Percentiles rank a stretch among this genome's conserved stretches.
Conservation (phyloP, 805 yeast species). For the Starmerella scarabaei region DNA sequence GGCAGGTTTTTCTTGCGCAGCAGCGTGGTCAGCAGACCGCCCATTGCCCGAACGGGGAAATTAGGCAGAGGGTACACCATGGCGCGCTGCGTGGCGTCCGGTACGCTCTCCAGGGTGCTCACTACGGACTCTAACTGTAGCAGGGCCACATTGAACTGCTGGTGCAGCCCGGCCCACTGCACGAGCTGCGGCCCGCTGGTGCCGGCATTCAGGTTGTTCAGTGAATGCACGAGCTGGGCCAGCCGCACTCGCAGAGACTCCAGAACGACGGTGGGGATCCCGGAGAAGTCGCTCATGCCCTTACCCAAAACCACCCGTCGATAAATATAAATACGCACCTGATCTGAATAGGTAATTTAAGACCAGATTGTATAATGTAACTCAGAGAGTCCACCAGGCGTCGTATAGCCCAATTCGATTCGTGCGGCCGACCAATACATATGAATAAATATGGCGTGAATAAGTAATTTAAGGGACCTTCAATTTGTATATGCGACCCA, state of each 20-base stretch:
- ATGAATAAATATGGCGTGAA: too few relatives aligned
- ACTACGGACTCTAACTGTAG: conserved; percentile 77
- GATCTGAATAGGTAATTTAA: neutral
- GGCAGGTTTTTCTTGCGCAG: conserved; percentile 80
- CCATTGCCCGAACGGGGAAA: conserved; percentile 77
- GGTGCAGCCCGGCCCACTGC: conserved; percentile 57
- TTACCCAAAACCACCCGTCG: too few relatives aligned
- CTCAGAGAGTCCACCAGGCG: too few relatives aligned
- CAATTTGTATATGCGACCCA: too few relatives aligned
- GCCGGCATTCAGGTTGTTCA: conserved; percentile 43
- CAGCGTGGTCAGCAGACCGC: conserved; percentile 68
- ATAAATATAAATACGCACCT: too few relatives aligned
- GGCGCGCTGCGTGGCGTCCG: conserved; percentile 46
- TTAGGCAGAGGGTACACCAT: conserved; percentile 73
- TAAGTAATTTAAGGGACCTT: too few relatives aligned
- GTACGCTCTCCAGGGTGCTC: conserved; percentile 47
- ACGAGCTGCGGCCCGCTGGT: conserved; percentile 36
- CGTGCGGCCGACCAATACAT: too few relatives aligned
- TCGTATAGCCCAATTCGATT: too few relatives aligned
- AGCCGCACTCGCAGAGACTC: conserved; percentile 20
- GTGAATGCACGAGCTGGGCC: conserved; percentile 40
- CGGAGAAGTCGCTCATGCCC: conserved; percentile 8
- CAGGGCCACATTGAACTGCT: conserved; percentile 68
- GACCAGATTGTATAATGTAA: neutral
- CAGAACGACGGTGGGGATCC: conserved; percentile 19